Evolutionary conservation across 495 filamentous ascomycete species (phyloP).

Genomic region (Aspergillus conjunctus): DNA sequence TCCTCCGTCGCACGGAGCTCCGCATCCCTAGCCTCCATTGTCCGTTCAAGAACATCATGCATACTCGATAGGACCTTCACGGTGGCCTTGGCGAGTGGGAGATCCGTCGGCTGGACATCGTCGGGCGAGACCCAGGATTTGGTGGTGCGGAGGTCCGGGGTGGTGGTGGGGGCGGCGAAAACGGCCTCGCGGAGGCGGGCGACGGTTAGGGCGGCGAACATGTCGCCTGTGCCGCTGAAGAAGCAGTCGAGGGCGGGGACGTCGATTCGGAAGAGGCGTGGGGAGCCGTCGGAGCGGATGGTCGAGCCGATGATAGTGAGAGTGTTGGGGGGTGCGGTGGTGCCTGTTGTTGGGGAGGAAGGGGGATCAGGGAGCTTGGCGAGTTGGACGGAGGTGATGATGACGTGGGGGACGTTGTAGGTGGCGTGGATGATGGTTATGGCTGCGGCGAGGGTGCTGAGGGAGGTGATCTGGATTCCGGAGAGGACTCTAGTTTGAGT

Average conservation of each 20-base stretch:
- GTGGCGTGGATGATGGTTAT: conserved; percentile 74
- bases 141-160: conserved; percentile 43
- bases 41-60: conserved; percentile 81
- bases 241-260: conserved; percentile 87
- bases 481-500: conserved; percentile 66
- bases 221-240: conserved; percentile 95
- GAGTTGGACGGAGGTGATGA: conserved; percentile 83
- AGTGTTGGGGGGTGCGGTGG: conserved; percentile 46
- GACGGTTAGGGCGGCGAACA: conserved; percentile 92
- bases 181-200: conserved; percentile 88
- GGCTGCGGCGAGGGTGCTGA: conserved; percentile 68
- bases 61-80: conserved; percentile 92
- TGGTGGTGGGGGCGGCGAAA: conserved; percentile 32
- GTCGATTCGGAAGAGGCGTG: conserved; percentile 80
- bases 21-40: conserved; percentile 65
- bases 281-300: conserved; percentile 57
- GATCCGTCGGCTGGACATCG: conserved; percentile 62
- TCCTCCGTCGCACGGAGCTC: conserved; percentile 40
- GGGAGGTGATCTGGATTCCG: conserved; percentile 76
- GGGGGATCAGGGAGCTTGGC: conserved; percentile 36
- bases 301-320: conserved; percentile 81
- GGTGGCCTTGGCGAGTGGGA: conserved; percentile 79
- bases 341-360: conserved; percentile 36
- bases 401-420: conserved; percentile 82
- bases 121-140: conserved; percentile 72